Conservation (phyloP, 2,329 filamentous ascomycete genomes). For the Talaromyces amestolkiae region DNA sequence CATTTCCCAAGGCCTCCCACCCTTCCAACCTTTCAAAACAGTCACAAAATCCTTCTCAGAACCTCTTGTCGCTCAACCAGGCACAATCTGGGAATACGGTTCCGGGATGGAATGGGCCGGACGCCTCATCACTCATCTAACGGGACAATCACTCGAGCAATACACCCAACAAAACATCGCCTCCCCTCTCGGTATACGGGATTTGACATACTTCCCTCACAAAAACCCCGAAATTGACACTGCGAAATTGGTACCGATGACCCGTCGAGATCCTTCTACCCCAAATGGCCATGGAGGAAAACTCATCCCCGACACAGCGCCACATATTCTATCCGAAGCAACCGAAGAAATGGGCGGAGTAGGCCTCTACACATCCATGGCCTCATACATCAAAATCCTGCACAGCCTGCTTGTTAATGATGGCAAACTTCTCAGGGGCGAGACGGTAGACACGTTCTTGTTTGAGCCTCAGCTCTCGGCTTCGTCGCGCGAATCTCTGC, state of each 20-base stretch:
- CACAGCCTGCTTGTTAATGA: constrained; percentile 10
- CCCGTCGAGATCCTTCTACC: not conserved
- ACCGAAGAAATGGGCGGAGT: constrained; percentile 14
- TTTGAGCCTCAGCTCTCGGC: constrained; percentile 14
- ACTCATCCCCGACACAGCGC: not conserved
- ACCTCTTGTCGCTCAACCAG: constrained; percentile 12
- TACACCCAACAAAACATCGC: constrained; percentile 11
- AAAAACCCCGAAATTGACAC: not conserved
- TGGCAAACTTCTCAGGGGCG: constrained; percentile 1
- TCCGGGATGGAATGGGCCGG: constrained; percentile 15
- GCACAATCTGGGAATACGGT: constrained; percentile 7
- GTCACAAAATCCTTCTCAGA: constrained; percentile 5
- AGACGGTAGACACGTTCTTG: constrained; percentile 1
- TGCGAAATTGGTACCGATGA: not conserved
- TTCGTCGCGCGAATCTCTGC: not conserved
- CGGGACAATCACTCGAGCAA: constrained; percentile 12
- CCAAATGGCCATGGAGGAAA: constrained; percentile 12
- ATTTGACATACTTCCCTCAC: constrained; percentile 10
- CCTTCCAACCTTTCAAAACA: not conserved
- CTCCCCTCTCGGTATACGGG: constrained; percentile 8
- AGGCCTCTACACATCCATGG: not conserved
- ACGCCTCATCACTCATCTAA: not conserved
- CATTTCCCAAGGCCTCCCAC: not conserved
- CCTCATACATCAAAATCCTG: constrained; percentile 15
- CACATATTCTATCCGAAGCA: not conserved